These are phyloP conservation scores for Gnomoniopsis smithogilvyi DNA, from an alignment of 2,329 filamentous ascomycete genomes.

Conservation along the genomic window DNA sequence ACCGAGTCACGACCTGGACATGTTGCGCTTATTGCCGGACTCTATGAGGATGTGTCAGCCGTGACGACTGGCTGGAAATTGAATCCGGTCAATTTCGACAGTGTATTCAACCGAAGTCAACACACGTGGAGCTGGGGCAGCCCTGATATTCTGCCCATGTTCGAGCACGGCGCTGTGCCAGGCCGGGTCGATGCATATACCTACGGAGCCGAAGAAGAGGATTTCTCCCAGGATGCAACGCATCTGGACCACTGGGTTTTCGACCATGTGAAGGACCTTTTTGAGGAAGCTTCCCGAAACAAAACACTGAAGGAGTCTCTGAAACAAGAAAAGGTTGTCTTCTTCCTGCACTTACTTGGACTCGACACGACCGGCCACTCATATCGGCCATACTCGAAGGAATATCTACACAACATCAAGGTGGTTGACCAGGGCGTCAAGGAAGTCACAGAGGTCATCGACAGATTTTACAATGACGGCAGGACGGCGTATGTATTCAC, in stretches of 20 bases:
- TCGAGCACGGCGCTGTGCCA: slow-evolving; percentile 84
- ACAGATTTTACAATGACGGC: slow-evolving; percentile 79
- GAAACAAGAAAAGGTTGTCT: slow-evolving; percentile 82
- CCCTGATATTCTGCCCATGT: slow-evolving; percentile 97
- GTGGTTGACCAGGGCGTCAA: slow-evolving; percentile 87
- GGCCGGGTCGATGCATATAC: slow-evolving; percentile 83
- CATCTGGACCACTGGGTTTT: slow-evolving; percentile 93
- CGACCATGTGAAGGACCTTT: slow-evolving; percentile 84
- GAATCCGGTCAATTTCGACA: slow-evolving; percentile 98
- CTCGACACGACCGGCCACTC: slow-evolving; percentile 86
- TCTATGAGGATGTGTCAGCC: slow-evolving; percentile 97
- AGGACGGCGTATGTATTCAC: slow-evolving; percentile 96
- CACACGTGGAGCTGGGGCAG: slow-evolving; percentile 99
- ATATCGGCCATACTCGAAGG: slow-evolving; percentile 87
- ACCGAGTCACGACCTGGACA: slow-evolving; percentile 96
- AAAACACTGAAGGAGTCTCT: slow-evolving; percentile 69
- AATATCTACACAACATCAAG: slow-evolving; percentile 93
- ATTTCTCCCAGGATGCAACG: slow-evolving; percentile 80
- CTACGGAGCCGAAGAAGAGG: slow-evolving; percentile 82
- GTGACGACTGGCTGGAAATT: slow-evolving; percentile 98
- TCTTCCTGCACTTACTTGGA: slow-evolving; percentile 91
- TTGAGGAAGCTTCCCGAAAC: slow-evolving; percentile 75
- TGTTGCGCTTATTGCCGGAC: slow-evolving; percentile 90
- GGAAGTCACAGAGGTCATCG: slow-evolving; percentile 76
- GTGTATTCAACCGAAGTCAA: slow-evolving; percentile 92